Conservation (phyloP, 2,329 filamentous ascomycete genomes). For the Leptodontidium sp. region DNA sequence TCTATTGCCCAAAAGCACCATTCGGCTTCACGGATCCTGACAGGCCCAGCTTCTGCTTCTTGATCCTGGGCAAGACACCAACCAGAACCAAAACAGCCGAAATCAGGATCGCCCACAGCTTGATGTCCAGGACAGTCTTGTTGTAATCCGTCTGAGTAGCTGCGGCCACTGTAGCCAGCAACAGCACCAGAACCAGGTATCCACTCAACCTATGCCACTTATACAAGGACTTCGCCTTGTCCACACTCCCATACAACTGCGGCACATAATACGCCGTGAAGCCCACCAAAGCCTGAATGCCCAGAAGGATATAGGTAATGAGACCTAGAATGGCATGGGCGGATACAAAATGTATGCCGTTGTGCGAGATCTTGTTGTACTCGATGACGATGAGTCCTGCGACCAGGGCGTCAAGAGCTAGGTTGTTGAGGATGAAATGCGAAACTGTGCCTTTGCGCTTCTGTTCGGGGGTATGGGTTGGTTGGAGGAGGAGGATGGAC, state of each 20-base stretch:
- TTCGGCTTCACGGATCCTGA: slow-evolving; percentile 35
- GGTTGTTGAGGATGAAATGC: slow-evolving; percentile 75
- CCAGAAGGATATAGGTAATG: slow-evolving; percentile 72
- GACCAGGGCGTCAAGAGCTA: slow-evolving; percentile 61
- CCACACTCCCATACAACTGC: slow-evolving; percentile 76
- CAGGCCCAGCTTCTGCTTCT: slow-evolving; percentile 81
- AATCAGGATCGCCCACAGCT: slow-evolving; percentile 78
- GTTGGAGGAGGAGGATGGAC: slow-evolving; percentile 85
- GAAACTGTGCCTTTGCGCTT: slow-evolving; percentile 68
- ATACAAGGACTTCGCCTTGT: slow-evolving; percentile 83
- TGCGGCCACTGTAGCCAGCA: slow-evolving; percentile 77
- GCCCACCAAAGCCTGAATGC: slow-evolving; percentile 79
- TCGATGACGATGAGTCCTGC: slow-evolving; percentile 77
- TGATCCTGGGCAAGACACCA: slow-evolving; percentile 81
- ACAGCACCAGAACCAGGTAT: slow-evolving; percentile 74
- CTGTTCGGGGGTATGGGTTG: slow-evolving; percentile 78
- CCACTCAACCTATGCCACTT: slow-evolving; percentile 87
- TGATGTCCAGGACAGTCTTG: slow-evolving; percentile 71
- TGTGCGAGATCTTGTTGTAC: slow-evolving; percentile 80
- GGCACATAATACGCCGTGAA: slow-evolving; percentile 85
- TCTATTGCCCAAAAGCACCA: slow-evolving; percentile 33
- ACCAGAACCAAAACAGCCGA: slow-evolving; percentile 70
- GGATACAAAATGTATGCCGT: slow-evolving; percentile 78
- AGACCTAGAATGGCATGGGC: slow-evolving; percentile 86
- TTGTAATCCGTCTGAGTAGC: slow-evolving; percentile 83